Evolutionary conservation across 2,329 filamentous ascomycete species (phyloP), one percentile per base, ranked within the genome.

Genomic region (Scedosporium dehoogii): DNA sequence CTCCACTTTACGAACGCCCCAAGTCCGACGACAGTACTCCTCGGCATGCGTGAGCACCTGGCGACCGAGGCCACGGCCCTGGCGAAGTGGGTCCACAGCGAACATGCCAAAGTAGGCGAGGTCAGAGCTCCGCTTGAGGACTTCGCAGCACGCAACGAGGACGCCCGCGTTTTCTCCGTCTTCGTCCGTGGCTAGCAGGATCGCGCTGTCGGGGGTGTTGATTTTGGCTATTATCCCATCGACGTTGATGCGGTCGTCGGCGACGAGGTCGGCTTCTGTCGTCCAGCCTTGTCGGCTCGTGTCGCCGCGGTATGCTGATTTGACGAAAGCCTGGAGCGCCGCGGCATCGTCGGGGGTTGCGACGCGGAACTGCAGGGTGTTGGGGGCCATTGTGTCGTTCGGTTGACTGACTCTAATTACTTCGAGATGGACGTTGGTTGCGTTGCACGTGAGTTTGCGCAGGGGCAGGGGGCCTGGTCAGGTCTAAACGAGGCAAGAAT

Each of bases 81-180:
- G 79, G 29, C 70, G 65, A 4, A 62, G 62, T 2, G 76, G 76
- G 44, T 77, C 73, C 0, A 82, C 79, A 48, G 79, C 79, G 21
- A 82, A 79, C 42, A 81, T 72, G 59, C 78, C 78, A 60, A 81
- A 79, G 68, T 79, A 78, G 18, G 72, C 74, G 42, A 71, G 64
- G 41, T 64, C 68, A 29, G 65, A 64, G 27, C 65, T 63, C 18
- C 67, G 70, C 38, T 67, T 68, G 27, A 72, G 64, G 3, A 81
- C 63, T 63, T 80, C 78, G 67, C 77, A 80, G 72, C 78, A 81
- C n/a, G 73, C 73, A 2, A 76, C 69, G 2, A 78, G 70, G 10
- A 14, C 33, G 33, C 33, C 29, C 0, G 59, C 46, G n/a, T 62
- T 60, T 16, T 62, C 4, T 14, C 66, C 65, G 3, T 61, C 60